Percentiles rank a stretch among this genome's conserved stretches.
Evolutionary conservation across 805 yeast species (phyloP).

Genomic region (Lipomyces sp.): DNA sequence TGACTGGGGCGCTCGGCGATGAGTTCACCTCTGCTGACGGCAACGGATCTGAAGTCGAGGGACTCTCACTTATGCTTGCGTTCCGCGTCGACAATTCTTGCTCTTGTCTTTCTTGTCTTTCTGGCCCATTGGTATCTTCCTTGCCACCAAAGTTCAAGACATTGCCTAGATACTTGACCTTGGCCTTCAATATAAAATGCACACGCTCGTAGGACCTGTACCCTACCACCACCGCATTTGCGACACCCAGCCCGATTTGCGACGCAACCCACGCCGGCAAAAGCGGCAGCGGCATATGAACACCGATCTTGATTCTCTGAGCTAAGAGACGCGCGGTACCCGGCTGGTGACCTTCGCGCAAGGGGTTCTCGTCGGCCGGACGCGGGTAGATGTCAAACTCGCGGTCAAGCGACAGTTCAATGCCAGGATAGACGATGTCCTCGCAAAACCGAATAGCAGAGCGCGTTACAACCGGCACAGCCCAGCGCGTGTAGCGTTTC

Average conservation of each 20-base stretch:
- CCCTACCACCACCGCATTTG: conserved; percentile 22
- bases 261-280: conserved; percentile 25
- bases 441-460: too few species aligned
- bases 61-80: not conserved
- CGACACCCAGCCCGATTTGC: conserved; percentile 26
- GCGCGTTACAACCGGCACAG: too few species aligned
- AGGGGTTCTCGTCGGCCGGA: not conserved
- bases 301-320: conserved; percentile 6
- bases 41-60: not conserved
- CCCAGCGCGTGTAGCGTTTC: too few species aligned
- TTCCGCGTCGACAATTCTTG: too few species aligned
- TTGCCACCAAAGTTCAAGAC: not conserved
- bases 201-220: conserved; percentile 24
- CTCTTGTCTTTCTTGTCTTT: not conserved
- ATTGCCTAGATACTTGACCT: not conserved
- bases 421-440: too few species aligned
- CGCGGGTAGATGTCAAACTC: not conserved
- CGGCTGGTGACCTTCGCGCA: not conserved
- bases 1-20: too few species aligned
- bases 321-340: not conserved
- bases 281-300: conserved; percentile 19
- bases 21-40: not conserved
- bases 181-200: conserved; percentile 11
- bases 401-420: too few species aligned
- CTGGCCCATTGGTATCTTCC: not conserved